Percentiles rank a stretch among this genome's conserved stretches.
phyloP scores from a whole-genome alignment of 2,329 filamentous ascomycete genomes.

The Penicillium sp. region DNA sequence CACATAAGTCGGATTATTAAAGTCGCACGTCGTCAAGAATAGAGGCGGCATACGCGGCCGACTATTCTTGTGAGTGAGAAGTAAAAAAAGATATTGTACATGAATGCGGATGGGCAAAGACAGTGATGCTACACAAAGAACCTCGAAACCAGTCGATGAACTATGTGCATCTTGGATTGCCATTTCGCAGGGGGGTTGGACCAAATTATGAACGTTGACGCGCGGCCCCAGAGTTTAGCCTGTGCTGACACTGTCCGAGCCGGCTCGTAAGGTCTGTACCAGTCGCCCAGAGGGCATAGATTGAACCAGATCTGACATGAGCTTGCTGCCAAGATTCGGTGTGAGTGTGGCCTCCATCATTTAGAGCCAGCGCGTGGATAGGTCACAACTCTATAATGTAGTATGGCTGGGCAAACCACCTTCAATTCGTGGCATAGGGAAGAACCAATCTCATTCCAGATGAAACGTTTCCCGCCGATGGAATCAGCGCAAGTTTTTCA shows the following conservation, averaged over 20 bases:
- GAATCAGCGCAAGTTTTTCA: conserved; percentile 17
- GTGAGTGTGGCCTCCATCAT: background rate
- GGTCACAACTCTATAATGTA: background rate
- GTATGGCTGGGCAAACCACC: background rate
- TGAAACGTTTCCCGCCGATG: background rate
- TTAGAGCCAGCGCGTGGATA: background rate
- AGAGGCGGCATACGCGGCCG: background rate
- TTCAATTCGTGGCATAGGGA: background rate
- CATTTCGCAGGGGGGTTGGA: background rate
- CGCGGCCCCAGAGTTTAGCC: background rate
- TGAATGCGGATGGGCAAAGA: background rate
- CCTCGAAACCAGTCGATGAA: conserved; percentile 7
- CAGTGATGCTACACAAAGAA: background rate
- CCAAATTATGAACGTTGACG: background rate
- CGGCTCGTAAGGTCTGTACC: background rate
- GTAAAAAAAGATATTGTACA: background rate
- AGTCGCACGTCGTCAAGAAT: background rate
- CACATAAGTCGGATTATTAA: background rate
- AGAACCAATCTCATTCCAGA: background rate
- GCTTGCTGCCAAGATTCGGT: background rate
- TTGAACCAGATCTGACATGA: background rate
- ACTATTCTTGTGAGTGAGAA: background rate
- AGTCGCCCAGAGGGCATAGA: background rate
- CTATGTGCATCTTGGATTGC: background rate
- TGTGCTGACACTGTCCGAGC: background rate